Percentiles rank a stretch among this genome's conserved stretches.
These are phyloP conservation scores for Syncephalastrum racemosum DNA, from an alignment of 371 early-diverging fungal species.

Conservation along the genomic window DNA sequence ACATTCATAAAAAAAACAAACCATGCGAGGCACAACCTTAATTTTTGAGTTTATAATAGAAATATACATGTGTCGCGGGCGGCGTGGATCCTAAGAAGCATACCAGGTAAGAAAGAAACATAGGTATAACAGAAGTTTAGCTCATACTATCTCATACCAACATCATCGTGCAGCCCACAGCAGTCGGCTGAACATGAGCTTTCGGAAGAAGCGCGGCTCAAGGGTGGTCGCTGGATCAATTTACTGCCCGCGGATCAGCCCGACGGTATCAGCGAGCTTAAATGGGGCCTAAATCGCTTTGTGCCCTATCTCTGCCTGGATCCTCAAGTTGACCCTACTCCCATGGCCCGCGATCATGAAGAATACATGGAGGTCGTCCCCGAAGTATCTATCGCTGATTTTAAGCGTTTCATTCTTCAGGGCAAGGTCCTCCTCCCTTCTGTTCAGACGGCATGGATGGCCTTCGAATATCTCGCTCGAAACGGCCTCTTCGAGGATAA, in stretches of 20 bases:
- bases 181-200: constrained; percentile 62
- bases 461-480: constrained; percentile 39
- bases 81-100: constrained; percentile 61
- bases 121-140: no score
- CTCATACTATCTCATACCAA: neutral
- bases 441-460: constrained; percentile 55
- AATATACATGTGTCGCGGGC: constrained; percentile 63
- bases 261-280: constrained; percentile 62
- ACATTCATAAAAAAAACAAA: no score
- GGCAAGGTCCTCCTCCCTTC: constrained; percentile 54
- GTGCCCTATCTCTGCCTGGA: constrained; percentile 62
- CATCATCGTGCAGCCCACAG: constrained; percentile 27
- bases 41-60: constrained; percentile 20
- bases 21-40: no score
- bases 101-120: constrained; percentile 20
- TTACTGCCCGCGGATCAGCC: constrained; percentile 46
- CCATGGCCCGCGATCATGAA: constrained; percentile 56
- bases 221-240: constrained; percentile 51
- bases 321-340: constrained; percentile 49
- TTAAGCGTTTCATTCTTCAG: constrained; percentile 39
- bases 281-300: constrained; percentile 67
- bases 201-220: constrained; percentile 64
- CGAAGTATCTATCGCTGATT: constrained; percentile 37
- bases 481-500: constrained; percentile 20
- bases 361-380: constrained; percentile 45